These are phyloP conservation scores for Tricholoma matsutake DNA, from an alignment of 768 basidiomycete genomes.

Conservation along the genomic window DNA sequence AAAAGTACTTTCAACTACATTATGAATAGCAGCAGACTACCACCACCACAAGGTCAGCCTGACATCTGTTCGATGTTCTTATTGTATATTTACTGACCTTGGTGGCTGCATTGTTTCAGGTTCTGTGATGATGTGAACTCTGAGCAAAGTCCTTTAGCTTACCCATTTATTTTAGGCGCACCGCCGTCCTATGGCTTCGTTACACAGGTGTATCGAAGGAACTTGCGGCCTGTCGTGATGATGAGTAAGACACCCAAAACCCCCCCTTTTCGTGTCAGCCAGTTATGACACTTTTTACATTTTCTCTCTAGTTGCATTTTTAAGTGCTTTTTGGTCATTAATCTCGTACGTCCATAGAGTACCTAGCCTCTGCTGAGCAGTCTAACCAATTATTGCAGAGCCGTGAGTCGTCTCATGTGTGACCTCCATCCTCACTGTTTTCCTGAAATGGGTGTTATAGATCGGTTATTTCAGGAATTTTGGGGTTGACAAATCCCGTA, in stretches of 20 bases:
- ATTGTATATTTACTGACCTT: background rate
- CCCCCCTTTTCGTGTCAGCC: background rate
- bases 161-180: constrained; percentile 29
- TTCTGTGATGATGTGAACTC: constrained; percentile 9
- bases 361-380: background rate
- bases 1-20: background rate
- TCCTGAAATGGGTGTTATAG: constrained; percentile 28
- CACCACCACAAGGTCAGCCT: constrained; percentile 39
- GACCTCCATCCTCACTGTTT: background rate
- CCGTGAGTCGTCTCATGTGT: constrained; percentile 22
- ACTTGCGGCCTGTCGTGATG: constrained; percentile 60
- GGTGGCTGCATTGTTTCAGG: constrained; percentile 12
- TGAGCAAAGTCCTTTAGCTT: background rate
- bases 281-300: constrained; percentile 7
- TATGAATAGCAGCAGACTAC: constrained; percentile 37
- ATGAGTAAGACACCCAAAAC: constrained; percentile 31
- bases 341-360: constrained; percentile 48
- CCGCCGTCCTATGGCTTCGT: constrained; percentile 62
- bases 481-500: constrained; percentile 45
- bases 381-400: constrained; percentile 19
- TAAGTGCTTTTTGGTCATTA: constrained; percentile 59
- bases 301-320: constrained; percentile 32
- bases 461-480: constrained; percentile 61
- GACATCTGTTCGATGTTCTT: background rate
- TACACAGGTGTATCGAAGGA: constrained; percentile 51